Conservation (phyloP, 2,329 filamentous ascomycete genomes). For the Didymellaceae sp. region DNA sequence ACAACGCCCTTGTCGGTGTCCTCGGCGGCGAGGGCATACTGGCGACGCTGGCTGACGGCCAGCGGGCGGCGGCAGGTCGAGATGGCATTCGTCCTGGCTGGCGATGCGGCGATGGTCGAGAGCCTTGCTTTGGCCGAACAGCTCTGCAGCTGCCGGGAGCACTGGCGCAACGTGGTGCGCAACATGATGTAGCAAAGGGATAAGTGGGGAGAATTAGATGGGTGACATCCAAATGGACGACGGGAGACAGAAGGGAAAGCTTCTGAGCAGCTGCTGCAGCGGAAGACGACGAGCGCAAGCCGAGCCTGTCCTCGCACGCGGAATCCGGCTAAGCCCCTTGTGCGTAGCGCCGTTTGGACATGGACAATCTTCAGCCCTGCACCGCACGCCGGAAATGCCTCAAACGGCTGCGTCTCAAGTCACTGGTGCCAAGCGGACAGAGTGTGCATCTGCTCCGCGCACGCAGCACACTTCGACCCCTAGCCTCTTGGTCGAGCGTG, state of each 20-base stretch:
- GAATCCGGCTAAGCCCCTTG: constrained; percentile 17
- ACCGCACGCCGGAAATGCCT: constrained; percentile 24
- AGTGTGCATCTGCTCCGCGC: constrained; percentile 1
- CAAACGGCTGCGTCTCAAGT: constrained; percentile 17
- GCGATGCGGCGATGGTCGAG: constrained; percentile 48
- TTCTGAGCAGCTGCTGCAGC: constrained; percentile 19
- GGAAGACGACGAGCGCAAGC: constrained; percentile 14
- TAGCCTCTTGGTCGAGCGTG: constrained; percentile 1
- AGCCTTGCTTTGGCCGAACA: constrained; percentile 55
- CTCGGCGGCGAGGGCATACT: constrained; percentile 66
- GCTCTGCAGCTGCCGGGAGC: constrained; percentile 69
- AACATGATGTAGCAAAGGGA: constrained; percentile 65
- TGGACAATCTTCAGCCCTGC: neutral
- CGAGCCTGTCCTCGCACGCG: constrained; percentile 17
- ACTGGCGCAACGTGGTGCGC: constrained; percentile 70
- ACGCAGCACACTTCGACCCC: constrained; percentile 5
- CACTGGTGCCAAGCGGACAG: constrained; percentile 7
- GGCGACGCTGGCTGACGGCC: constrained; percentile 56
- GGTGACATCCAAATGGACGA: constrained; percentile 42
- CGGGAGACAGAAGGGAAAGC: constrained; percentile 26
- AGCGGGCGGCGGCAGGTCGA: constrained; percentile 57
- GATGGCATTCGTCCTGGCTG: constrained; percentile 49
- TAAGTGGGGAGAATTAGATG: constrained; percentile 26
- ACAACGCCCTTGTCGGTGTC: constrained; percentile 67
- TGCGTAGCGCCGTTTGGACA: constrained; percentile 8